Evolutionary conservation across 2,329 filamentous ascomycete species (phyloP), one percentile per base, ranked within the genome.

Genomic region (Fusarium pseudograminearum): DNA sequence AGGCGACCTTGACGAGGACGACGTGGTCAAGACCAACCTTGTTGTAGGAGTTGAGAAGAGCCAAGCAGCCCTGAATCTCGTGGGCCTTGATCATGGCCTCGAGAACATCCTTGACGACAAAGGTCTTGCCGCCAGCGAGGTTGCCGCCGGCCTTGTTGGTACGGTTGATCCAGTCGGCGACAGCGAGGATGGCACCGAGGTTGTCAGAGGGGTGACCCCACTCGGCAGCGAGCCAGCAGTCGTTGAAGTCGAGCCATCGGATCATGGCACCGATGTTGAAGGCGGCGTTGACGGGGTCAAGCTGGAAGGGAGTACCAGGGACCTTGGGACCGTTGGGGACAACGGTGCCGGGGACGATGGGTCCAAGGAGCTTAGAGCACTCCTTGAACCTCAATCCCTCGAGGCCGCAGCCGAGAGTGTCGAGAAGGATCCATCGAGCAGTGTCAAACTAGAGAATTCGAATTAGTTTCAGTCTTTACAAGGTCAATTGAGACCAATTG

Each of bases 231-330:
- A 98, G 87, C 96, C 95, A 99, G 89, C 96, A 98, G 88, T 99
- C 96, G 82, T 99, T 99, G 89, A 98, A 99, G 85, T 99, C 96
- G 77, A 99, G 89, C 96, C 96, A 99, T 79, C 96, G 89, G 84
- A 99, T 97, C 91, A 97, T 97, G 77, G 96, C 92, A 76, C 96
- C 96, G 76, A 99, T 98, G 87, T 98, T 98, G 89, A 99, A 98
- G 70, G 96, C 96, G 69, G 91, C 96, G 76, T 95, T 95, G 79
- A 98, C 90, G 40, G 96, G 96, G 80, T 98, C 96, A 74, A 99
- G 90, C 83, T 97, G 91, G 84, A 95, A 98, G 73, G 92, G 89
- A 33, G 96, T 98, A 71, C 96, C 96, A 41, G 93, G 93, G 45
- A 99, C 93, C 79, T 90, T 93, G 76, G 93, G 91, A 73, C 96